Evolutionary conservation across 2,329 filamentous ascomycete genomes (phyloP).

Genomic region (Fusarium beomiforme): DNA sequence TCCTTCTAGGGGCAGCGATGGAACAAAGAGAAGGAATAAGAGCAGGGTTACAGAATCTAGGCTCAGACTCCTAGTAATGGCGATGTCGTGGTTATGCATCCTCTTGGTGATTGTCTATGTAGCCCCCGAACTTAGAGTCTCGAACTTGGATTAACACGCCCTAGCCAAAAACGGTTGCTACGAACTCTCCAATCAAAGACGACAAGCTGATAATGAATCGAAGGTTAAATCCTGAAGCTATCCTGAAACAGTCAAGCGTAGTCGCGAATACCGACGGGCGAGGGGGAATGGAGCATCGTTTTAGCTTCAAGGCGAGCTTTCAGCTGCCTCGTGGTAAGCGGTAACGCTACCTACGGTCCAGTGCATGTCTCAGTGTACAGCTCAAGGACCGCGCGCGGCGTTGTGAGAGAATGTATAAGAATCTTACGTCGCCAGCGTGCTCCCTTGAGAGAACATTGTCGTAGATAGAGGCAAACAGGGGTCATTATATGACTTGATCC

Average conservation of each 20-base stretch:
- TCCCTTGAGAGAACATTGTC: background rate
- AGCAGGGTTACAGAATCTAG: background rate
- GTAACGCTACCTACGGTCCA: background rate
- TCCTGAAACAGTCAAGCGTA: conserved; percentile 8
- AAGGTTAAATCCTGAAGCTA: conserved; percentile 18
- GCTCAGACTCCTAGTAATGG: background rate
- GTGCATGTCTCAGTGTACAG: background rate
- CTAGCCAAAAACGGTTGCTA: conserved; percentile 9
- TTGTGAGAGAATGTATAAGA: background rate
- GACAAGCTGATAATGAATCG: conserved; percentile 1
- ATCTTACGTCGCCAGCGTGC: too few species aligned
- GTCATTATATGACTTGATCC: background rate
- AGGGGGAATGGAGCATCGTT: background rate
- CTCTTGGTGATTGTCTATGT: background rate
- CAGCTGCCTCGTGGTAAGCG: background rate
- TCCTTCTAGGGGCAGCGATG: background rate
- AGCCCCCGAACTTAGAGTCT: background rate
- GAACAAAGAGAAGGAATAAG: background rate
- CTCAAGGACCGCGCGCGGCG: background rate
- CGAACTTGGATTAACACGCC: background rate
- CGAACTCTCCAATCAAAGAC: conserved; percentile 16
- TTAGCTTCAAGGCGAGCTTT: background rate
- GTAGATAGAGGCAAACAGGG: conserved; percentile 6
- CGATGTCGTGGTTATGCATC: conserved; percentile 2
- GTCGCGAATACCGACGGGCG: conserved; percentile 14